Evolutionary conservation across 2,329 filamentous ascomycete species (phyloP), one percentile per base, ranked within the genome.

Genomic region (Ophiobolus disseminans): DNA sequence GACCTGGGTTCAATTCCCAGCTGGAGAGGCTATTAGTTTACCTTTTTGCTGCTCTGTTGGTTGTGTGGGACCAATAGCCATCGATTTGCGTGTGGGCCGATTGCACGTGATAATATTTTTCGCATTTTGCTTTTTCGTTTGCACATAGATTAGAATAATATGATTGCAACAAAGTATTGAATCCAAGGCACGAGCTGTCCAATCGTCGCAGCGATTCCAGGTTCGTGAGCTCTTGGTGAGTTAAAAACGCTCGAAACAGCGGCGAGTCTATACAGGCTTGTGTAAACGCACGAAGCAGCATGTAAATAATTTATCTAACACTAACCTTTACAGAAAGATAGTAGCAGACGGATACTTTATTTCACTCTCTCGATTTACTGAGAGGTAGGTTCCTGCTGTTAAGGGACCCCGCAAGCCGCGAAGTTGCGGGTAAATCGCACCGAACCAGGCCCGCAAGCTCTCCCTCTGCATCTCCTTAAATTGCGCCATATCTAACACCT

Each of bases 1-100:
- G 45, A 32, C 45, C 45, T 23, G 45, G 39, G 45, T 48, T 48
- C 45, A 26, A 48, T 48, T 48, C 45, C 25, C 45, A 22, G 39
- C 38, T 31, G 21, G 39, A 42, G 31, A 48, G 38, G 26, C 20
- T 17, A 7, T 5, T 17, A 13, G 16, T 13, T 38, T 19, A n/a
- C 22, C 30, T 37, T 20, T 44, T 44, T 36, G 14, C 23, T 17
- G 5, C n/a, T 11, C 21, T 35, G 1, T 26, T n/a, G 16, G 3
- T 31, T 21, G 20, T 14, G 16, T 17, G 25, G 11, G 25, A 31
- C 11, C n/a, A n/a, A n/a, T n/a, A n/a, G n/a, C n/a, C n/a, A n/a
- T n/a, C n/a, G n/a, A n/a, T n/a, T n/a, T n/a, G n/a, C n/a, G 23
- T 26, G 37, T 28, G 14, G 17, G 8, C n/a, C 5, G 31, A 21